Evolutionary conservation across 2,329 filamentous ascomycete genomes (phyloP).

Genomic region (Aspergillus fischeri): DNA sequence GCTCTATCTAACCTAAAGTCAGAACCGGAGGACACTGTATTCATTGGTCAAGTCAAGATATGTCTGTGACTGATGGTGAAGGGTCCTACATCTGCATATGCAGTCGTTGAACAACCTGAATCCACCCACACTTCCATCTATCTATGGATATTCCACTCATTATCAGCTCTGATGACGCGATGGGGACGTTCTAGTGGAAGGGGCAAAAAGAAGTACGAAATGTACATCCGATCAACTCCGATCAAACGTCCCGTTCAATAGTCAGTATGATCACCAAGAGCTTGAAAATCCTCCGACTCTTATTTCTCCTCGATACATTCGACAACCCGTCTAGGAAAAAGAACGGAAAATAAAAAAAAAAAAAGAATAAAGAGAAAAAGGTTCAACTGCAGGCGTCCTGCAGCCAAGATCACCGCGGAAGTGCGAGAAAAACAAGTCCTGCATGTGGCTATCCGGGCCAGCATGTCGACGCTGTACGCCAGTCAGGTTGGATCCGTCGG

Average conservation of each 20-base stretch:
- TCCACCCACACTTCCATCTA: not conserved
- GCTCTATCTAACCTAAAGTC: not conserved
- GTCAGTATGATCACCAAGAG: not conserved
- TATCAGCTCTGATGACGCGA: not conserved
- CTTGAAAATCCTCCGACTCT: not conserved
- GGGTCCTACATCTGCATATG: not conserved
- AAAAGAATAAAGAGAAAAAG: not conserved
- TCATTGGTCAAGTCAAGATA: not conserved
- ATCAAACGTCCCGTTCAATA: conserved; percentile 8
- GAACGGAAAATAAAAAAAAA: not conserved
- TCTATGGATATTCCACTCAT: too few species aligned
- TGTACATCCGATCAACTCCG: conserved; percentile 9
- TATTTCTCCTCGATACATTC: not conserved
- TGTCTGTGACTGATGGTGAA: not conserved
- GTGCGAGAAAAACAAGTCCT: not conserved
- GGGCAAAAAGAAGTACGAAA: not conserved
- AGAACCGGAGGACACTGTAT: not conserved
- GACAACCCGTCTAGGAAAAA: not conserved
- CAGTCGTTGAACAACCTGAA: not conserved
- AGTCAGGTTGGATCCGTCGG: not conserved
- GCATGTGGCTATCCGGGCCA: not conserved
- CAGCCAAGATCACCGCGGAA: not conserved
- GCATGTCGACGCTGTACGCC: not conserved
- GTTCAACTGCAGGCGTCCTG: not conserved
- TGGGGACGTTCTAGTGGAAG: not conserved